Base-by-base conservation (phyloP, 2,329 filamentous ascomycete species). In the Passalora sequoiae region DNA sequence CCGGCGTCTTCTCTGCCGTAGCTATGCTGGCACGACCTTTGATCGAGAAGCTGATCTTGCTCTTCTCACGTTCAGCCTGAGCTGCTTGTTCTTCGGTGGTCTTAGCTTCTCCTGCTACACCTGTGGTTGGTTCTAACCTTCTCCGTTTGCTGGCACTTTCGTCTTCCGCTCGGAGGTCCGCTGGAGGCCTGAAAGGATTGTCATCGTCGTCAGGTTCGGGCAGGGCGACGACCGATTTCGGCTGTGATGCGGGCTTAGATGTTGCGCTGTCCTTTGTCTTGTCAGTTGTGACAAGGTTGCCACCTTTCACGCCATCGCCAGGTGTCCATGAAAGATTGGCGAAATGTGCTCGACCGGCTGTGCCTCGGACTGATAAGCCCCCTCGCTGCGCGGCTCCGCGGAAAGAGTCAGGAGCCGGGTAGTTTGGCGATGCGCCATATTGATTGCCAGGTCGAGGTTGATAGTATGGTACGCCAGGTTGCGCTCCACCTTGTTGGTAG, bases 41-140 rank as follows among this genome's bases (percentile, higher is more conserved):
- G 66, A 97, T 88, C 1, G 89, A 88, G 64, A 97, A 97, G 63
- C 88, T 94, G 60, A 96, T 94, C 66, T 91, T 92, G 29, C 55
- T 58, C 46, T 62, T 65, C 13, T 53, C 50, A 17, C 46, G 51
- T 29, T 60, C 60, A 6, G 51, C 50, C 25, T 56, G 51, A 4
- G 44, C 67, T 28, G 77, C 70, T 44, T 77, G 76, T 22, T 51
- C 51, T 28, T 49, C 53, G 16, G 42, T 47, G n/a, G 51, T 50
- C 43, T 50, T 57, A 8, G 46, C 21, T n/a, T 45, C 33, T 17
- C 44, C 37, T 10, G 43, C n/a, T 16, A 38, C 21, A 4, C 40
- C 31, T 3, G 32, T 35, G 16, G 42, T 43, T 19, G 49, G 22
- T 16, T 50, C 47, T 7, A 46, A 32, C 46, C 54, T 60, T 6